A percentile compares a stretch with the other conserved stretches of the same genome.
Evolutionary conservation across 305 asterid genomes (phyloP).

Genomic region (Fraxinus xanthoxyloides): DNA sequence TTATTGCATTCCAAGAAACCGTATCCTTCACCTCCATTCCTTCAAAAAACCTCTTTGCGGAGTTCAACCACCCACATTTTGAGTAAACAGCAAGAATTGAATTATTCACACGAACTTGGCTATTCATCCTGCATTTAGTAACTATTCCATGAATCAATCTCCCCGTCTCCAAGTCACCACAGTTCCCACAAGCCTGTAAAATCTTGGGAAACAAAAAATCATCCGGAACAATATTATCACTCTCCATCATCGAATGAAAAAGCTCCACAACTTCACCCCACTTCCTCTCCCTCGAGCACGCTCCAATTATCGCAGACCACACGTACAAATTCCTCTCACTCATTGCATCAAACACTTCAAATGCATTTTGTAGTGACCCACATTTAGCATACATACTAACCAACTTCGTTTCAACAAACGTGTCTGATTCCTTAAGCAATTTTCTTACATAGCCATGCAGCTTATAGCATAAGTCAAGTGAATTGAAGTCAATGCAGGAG

Average conservation of each 20-base stretch:
- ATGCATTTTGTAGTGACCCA: constrained; percentile 52
- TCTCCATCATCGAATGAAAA: constrained; percentile 55
- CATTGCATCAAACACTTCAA: constrained; percentile 59
- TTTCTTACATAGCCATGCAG: constrained; percentile 40
- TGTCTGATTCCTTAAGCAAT: constrained; percentile 39
- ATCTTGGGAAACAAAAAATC: constrained; percentile 65
- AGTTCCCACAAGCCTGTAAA: constrained; percentile 69
- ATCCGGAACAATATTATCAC: constrained; percentile 58
- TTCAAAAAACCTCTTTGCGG: constrained; percentile 50
- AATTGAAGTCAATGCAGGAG: constrained; percentile 25
- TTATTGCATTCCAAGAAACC: constrained; percentile 72
- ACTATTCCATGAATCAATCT: constrained; percentile 56
- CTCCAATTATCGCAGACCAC: constrained; percentile 82
- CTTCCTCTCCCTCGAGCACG: constrained; percentile 65
- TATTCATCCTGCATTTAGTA: constrained; percentile 44
- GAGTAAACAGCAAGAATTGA: constrained; percentile 71
- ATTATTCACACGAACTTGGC: constrained; percentile 54
- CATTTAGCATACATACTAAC: constrained; percentile 44
- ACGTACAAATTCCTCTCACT: constrained; percentile 53
- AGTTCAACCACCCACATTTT: constrained; percentile 55
- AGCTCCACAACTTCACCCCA: constrained; percentile 67
- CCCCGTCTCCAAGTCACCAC: constrained; percentile 61
- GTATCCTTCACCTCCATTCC: constrained; percentile 49
- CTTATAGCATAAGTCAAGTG: constrained; percentile 49
- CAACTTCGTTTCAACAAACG: constrained; percentile 54